Conservation (phyloP, 176 grass and related monocot genomes). For the Zoysia japonica region DNA sequence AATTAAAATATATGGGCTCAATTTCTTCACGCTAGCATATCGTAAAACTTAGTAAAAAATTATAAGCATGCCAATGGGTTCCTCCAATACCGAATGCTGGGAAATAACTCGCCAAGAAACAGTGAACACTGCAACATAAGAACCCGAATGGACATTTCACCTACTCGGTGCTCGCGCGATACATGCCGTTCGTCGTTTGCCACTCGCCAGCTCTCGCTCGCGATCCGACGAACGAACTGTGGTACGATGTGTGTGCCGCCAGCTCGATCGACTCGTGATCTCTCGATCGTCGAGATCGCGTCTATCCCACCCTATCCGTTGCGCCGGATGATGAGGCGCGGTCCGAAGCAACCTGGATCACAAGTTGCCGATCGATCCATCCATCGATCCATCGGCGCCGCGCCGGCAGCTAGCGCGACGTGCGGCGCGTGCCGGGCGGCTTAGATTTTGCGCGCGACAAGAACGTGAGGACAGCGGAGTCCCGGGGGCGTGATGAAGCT, state of each 20-base stretch:
- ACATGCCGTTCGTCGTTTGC: not conserved
- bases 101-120: too few species aligned
- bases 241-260: not conserved
- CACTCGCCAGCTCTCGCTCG: not conserved
- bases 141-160: not conserved
- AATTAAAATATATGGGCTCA: too few species aligned
- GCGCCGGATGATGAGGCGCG: slow-evolving; percentile 17
- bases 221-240: not conserved
- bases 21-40: too few species aligned
- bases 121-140: not conserved
- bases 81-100: too few species aligned
- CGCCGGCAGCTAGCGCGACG: not conserved
- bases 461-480: slow-evolving; percentile 13
- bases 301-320: slow-evolving; percentile 27
- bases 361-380: slow-evolving; percentile 24
- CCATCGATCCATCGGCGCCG: not conserved
- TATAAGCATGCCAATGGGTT: too few species aligned
- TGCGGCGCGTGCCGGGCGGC: not conserved
- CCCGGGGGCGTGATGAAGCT: too few species aligned
- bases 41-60: too few species aligned
- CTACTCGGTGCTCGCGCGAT: not conserved
- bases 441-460: slow-evolving; percentile 3
- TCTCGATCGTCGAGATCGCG: not conserved
- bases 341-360: slow-evolving; percentile 37
- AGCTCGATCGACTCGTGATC: not conserved